Evolutionary conservation across 1,284 basidiomycete genomes (phyloP), one percentile per base, ranked within the genome.

Genomic region (Tetrapyrgos nigripes): DNA sequence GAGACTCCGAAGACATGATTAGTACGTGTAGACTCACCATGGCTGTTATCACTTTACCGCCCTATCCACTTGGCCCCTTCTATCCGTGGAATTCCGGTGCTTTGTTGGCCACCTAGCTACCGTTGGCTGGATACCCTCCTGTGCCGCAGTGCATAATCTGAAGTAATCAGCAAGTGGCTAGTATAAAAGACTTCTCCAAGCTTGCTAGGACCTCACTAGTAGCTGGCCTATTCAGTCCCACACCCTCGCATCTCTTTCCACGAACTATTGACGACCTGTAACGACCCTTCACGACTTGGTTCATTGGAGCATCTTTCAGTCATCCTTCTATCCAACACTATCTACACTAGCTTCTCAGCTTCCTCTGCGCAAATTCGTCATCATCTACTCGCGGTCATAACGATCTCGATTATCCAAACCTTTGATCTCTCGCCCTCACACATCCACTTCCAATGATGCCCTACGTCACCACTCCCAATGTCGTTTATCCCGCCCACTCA

Each of bases 181-280:
- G 37, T 40, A 40, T 40, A 40, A 40, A 40, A 40, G 37, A 11
- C 37, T n/a, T 40, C 37, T 40, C 13, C 14, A 40, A 40, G 13
- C 37, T 40, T 40, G 37, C 14, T n/a, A 40, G 37, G 19, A 17
- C 37, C 37, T 40, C 37, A 40, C 37, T 40, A 9, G 37, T 58
- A 58, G 56, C 56, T 53, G 56, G 56, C 50, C 56, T 58, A 58
- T 50, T 50, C 27, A 28, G 37, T 40, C 37, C 37, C 37, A 11
- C 6, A 40, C 19, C 55, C 43, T 14, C 19, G 27, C 37, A 48
- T 31, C 26, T 37, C 35, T 53, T 31, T 57, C 47, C 27, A 57
- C 47, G 48, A 52, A 50, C 51, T 57, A 35, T 58, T 53, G 44
- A 58, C 56, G 56, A 52, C 56, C 44, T 48, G 37, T 53, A 50